Percentiles rank a stretch among this genome's conserved stretches.
Conservation (phyloP, 805 yeast genomes). For the Barnettozyma wickerhamii region DNA sequence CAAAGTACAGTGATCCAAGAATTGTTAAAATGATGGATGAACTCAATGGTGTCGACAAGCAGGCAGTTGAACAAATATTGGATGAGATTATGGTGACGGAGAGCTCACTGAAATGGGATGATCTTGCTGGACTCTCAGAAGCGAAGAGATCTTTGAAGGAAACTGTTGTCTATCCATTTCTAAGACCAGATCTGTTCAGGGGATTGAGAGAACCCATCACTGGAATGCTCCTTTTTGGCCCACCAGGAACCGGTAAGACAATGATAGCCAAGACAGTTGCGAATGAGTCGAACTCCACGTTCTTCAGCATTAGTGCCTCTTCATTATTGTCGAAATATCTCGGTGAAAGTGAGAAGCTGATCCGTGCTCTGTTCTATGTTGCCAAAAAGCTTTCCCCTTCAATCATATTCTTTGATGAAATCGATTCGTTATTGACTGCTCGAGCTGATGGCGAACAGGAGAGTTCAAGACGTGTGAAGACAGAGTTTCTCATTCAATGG, state of each 20-base stretch:
- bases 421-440: slow-evolving; percentile 82
- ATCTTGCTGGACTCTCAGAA: slow-evolving; percentile 86
- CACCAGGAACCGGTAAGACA: slow-evolving; percentile 99
- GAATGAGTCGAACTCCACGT: slow-evolving; percentile 88
- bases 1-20: slow-evolving; percentile 18
- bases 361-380: slow-evolving; percentile 78
- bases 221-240: slow-evolving; percentile 96
- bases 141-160: slow-evolving; percentile 89
- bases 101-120: slow-evolving; percentile 92
- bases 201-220: slow-evolving; percentile 92
- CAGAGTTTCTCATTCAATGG: slow-evolving; percentile 94
- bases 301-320: slow-evolving; percentile 87
- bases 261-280: slow-evolving; percentile 98
- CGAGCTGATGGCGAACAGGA: slow-evolving; percentile 75
- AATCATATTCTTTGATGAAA: slow-evolving; percentile 93
- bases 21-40: slow-evolving; percentile 29
- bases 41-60: slow-evolving; percentile 66
- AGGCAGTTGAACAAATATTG: slow-evolving; percentile 77
- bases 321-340: slow-evolving; percentile 81
- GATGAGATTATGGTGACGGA: slow-evolving; percentile 87
- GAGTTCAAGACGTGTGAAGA: slow-evolving; percentile 83
- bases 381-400: slow-evolving; percentile 88
- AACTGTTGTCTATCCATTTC: slow-evolving; percentile 92
- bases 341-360: slow-evolving; percentile 93
- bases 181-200: slow-evolving; percentile 86